Evolutionary conservation across 345 rosid genomes (phyloP), one percentile per base, ranked within the genome.

Genomic region (Melaleuca alternifolia): DNA sequence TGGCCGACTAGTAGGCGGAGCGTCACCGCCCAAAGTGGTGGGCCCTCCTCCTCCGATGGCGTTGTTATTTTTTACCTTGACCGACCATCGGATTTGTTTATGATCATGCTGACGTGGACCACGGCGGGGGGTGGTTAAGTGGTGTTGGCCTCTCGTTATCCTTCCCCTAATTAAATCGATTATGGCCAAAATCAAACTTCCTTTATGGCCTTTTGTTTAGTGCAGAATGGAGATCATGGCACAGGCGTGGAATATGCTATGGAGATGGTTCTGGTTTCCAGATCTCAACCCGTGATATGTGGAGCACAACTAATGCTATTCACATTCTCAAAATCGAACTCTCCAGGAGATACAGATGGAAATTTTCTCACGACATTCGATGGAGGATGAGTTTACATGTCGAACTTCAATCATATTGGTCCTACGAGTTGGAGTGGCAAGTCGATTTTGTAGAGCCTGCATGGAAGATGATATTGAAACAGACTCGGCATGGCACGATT

Each of bases 1-100:
- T 8, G 87, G n/a, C 56, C 88, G 23, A 61, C 84, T 62, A 57
- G 33, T 56, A 28, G 76, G 85, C 84, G 86, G 83, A 83, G 87
- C 84, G 50, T 79, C 86, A 87, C 91, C 89, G 90, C 21, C 93
- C 86, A 79, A 84, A 89, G 57, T 20, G 30, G 53, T 26, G 50
- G 83, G 83, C 87, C 88, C 71, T 0, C 20, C 44, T 1, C 84
- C 53, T 12, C 48, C 48, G 84, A 85, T 89, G 93, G 88, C 91
- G 87, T 89, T 62, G 30, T 16, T 37, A 87, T 52, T 65, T 85
- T 85, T 79, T 51, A 24, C 54, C 86, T 65, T 71, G 71, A 89
- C 93, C 93, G 95, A 91, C 96, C 92, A 87, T 82, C 37, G 61
- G 92, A 88, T 89, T 91, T 85, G 83, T 92, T 91, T 92, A 89